Conservation (phyloP, 2,329 filamentous ascomycete species). For the Colletotrichum kahawae region DNA sequence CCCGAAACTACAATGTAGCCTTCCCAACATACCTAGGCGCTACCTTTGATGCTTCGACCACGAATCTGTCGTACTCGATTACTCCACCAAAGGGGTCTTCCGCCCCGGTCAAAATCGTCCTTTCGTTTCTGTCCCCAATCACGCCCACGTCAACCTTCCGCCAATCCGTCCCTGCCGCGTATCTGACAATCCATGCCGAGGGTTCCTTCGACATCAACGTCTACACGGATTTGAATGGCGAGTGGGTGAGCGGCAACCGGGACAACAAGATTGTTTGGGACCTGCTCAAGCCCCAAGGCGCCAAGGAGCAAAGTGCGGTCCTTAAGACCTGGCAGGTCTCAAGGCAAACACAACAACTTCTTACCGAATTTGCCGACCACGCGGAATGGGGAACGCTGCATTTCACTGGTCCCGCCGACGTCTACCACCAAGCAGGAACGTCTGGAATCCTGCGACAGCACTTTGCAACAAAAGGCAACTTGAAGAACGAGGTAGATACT, state of each 20-base stretch:
- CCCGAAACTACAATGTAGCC: slow-evolving; percentile 39
- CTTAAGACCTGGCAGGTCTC: slow-evolving; percentile 73
- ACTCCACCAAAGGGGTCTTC: slow-evolving; percentile 30
- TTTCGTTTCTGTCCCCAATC: slow-evolving; percentile 74
- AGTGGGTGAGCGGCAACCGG: slow-evolving; percentile 82
- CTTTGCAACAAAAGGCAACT: slow-evolving; percentile 70
- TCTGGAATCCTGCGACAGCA: slow-evolving; percentile 68
- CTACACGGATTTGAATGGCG: slow-evolving; percentile 73
- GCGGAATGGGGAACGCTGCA: slow-evolving; percentile 85
- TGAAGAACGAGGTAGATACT: slow-evolving; percentile 71
- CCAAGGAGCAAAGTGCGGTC: slow-evolving; percentile 36
- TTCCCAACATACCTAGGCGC: slow-evolving; percentile 49
- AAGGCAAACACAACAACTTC: slow-evolving; percentile 66
- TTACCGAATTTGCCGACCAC: slow-evolving; percentile 76
- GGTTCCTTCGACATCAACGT: slow-evolving; percentile 69
- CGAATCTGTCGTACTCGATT: slow-evolving; percentile 54
- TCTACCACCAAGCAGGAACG: slow-evolving; percentile 73
- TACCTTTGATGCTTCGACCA: slow-evolving; percentile 54
- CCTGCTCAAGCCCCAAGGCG: slow-evolving; percentile 50
- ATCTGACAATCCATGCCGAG: slow-evolving; percentile 73
- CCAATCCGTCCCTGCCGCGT: slow-evolving; percentile 83
- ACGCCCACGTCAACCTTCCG: slow-evolving; percentile 81
- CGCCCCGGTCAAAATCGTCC: slow-evolving; percentile 40
- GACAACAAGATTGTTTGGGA: slow-evolving; percentile 75
- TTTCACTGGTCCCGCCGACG: slow-evolving; percentile 74